phyloP scores from a whole-genome alignment of 768 basidiomycete genomes.

The Dioszegia aurantiaca region DNA sequence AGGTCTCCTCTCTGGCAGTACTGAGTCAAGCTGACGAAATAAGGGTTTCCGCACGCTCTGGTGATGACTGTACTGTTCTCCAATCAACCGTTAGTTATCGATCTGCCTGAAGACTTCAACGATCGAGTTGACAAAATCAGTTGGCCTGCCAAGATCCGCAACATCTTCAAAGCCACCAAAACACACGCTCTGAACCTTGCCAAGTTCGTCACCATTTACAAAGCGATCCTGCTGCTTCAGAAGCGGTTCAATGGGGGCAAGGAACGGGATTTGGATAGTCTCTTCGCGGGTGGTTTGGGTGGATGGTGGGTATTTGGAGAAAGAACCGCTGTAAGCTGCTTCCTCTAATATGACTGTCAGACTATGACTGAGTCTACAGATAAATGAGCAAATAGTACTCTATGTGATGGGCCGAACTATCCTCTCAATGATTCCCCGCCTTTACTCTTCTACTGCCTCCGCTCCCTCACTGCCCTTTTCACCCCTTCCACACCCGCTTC shows the following conservation, averaged over 20 bases:
- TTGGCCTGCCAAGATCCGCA: conserved; percentile 42
- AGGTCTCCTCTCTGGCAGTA: conserved; percentile 10
- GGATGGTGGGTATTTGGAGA: conserved; percentile 63
- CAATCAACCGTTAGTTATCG: conserved; percentile 73
- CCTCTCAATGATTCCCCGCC: conserved; percentile 84
- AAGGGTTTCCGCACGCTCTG: conserved; percentile 86
- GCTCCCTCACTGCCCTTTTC: conserved; percentile 52
- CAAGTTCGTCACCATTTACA: conserved; percentile 92
- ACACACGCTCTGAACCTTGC: conserved; percentile 89
- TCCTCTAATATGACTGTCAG: not conserved
- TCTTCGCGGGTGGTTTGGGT: conserved; percentile 86
- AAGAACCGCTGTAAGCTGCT: conserved; percentile 53
- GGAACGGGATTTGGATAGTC: conserved; percentile 74
- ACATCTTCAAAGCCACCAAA: conserved; percentile 79
- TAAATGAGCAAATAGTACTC: conserved; percentile 72
- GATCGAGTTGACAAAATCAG: conserved; percentile 3
- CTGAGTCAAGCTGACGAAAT: not conserved
- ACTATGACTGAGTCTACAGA: conserved; percentile 27
- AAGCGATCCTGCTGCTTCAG: conserved; percentile 77
- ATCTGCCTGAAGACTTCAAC: not conserved
- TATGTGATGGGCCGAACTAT: conserved; percentile 92
- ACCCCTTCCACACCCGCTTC: conserved; percentile 47
- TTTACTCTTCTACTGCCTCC: conserved; percentile 51
- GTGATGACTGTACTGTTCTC: conserved; percentile 95
- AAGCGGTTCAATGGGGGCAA: conserved; percentile 73